These are phyloP conservation scores for Grosmannia clavigera DNA, from an alignment of 2,329 filamentous ascomycete genomes.

Conservation along the genomic window DNA sequence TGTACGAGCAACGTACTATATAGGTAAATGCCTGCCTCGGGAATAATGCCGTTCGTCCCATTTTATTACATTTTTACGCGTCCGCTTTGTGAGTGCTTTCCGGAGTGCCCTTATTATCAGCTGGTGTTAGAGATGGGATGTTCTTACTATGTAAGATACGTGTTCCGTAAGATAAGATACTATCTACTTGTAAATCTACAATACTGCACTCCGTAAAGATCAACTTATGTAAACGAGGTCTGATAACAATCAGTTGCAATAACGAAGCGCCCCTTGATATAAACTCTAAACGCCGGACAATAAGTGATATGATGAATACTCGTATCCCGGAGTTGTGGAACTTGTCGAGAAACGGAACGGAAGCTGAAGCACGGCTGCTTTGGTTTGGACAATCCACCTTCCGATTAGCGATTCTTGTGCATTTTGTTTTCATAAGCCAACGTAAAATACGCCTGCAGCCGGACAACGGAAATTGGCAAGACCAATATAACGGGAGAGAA, in stretches of 20 bases:
- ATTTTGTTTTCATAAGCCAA: neutral
- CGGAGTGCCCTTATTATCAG: neutral
- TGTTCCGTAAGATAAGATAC: neutral
- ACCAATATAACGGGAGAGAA: neutral
- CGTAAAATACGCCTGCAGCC: neutral
- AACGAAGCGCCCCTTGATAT: neutral
- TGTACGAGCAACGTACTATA: neutral
- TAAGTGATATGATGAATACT: neutral
- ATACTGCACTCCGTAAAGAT: no score
- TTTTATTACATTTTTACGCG: neutral
- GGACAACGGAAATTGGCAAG: neutral
- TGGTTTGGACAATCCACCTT: neutral
- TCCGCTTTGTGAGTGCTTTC: neutral
- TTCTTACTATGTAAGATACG: neutral
- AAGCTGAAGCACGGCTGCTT: neutral
- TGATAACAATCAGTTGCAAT: neutral
- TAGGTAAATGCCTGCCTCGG: neutral
- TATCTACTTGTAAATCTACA: no score
- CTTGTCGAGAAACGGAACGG: neutral
- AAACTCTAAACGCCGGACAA: conserved; percentile 1
- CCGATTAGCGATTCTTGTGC: neutral
- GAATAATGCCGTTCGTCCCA: neutral
- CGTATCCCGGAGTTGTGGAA: neutral
- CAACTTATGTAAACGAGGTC: neutral
- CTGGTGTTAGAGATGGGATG: no score